phyloP scores from a whole-genome alignment of 2,329 filamentous ascomycete genomes.

The Sarocladium oryzae region DNA sequence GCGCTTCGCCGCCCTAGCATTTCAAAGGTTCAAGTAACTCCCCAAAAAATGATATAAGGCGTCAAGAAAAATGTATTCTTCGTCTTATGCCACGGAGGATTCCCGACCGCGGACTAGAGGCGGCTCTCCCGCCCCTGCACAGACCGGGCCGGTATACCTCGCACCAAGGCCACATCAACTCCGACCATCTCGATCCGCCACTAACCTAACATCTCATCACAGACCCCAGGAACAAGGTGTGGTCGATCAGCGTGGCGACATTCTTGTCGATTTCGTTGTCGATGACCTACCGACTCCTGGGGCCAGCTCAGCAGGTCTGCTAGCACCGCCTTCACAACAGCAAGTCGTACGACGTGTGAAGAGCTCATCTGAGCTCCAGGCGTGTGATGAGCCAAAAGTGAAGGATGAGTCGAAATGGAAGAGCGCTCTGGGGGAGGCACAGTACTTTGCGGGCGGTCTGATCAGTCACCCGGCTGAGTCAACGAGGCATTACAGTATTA shows the following conservation, averaged over 20 bases:
- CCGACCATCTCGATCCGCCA: constrained; percentile 11
- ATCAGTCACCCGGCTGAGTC: constrained; percentile 58
- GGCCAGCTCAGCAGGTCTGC: constrained; percentile 13
- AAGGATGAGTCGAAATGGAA: constrained; percentile 31
- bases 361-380: constrained; percentile 24
- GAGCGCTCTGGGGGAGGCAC: constrained; percentile 48
- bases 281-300: constrained; percentile 15
- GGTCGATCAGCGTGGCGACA: constrained; percentile 7
- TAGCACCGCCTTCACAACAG: constrained; percentile 15
- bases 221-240: constrained; percentile 9
- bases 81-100: neutral
- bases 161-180: constrained; percentile 8
- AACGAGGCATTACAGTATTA: constrained; percentile 58
- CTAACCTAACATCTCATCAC: constrained; percentile 11
- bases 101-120: neutral
- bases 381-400: neutral
- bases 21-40: neutral
- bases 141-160: neutral
- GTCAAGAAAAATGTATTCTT: neutral
- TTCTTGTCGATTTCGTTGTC: constrained; percentile 12
- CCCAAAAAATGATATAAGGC: neutral
- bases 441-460: constrained; percentile 60
- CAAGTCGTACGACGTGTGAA: constrained; percentile 23
- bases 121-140: neutral
- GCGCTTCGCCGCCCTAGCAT: neutral